Evolutionary conservation across 257 asterid species (phyloP).

Genomic region (Echites panduratus): DNA sequence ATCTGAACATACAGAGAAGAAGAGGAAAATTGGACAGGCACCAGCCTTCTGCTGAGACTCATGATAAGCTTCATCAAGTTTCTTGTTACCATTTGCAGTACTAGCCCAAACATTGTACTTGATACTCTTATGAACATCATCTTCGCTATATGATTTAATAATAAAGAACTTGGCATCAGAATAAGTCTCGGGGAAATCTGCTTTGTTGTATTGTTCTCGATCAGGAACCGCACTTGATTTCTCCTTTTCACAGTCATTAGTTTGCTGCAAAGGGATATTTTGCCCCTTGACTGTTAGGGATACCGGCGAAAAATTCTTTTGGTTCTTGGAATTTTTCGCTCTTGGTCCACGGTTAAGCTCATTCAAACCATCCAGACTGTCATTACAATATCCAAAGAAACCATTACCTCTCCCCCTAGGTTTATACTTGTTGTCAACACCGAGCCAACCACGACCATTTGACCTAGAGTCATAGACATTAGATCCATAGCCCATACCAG

Average conservation of each 20-base stretch:
- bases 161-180: slow-evolving; percentile 40
- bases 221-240: slow-evolving; percentile 22
- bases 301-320: slow-evolving; percentile 21
- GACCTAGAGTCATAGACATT: slow-evolving; percentile 29
- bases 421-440: slow-evolving; percentile 29
- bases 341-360: slow-evolving; percentile 41
- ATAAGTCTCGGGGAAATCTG: slow-evolving; percentile 32
- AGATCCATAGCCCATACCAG: slow-evolving; percentile 20
- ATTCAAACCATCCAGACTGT: slow-evolving; percentile 33
- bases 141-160: slow-evolving; percentile 52
- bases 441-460: slow-evolving; percentile 30
- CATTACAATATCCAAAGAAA: slow-evolving; percentile 21
- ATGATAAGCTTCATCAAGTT: slow-evolving; percentile 52
- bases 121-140: slow-evolving; percentile 61
- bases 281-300: slow-evolving; percentile 33
- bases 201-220: slow-evolving; percentile 33
- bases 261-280: slow-evolving; percentile 25
- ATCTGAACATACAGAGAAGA: slow-evolving; percentile 50
- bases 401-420: slow-evolving; percentile 31
- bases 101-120: slow-evolving; percentile 80
- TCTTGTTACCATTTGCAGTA: slow-evolving; percentile 74
- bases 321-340: slow-evolving; percentile 27
- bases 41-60: slow-evolving; percentile 33
- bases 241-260: slow-evolving; percentile 21
- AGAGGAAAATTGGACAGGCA: slow-evolving; percentile 54